Base-by-base conservation (phyloP, 257 asterid species). In the Ligustrum vulgare region DNA sequence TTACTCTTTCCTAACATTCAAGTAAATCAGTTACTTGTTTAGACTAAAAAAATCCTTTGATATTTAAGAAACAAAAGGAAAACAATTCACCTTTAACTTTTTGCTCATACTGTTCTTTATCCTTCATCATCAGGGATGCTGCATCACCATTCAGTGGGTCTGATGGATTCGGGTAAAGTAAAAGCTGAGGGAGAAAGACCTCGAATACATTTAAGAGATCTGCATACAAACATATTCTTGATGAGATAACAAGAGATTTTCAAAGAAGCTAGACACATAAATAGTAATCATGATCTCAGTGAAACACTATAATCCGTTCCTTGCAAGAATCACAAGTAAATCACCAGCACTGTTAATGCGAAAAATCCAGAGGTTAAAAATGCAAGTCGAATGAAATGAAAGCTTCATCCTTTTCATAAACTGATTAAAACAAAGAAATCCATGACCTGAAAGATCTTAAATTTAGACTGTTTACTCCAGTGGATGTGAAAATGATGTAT, bases 131-230 rank as follows among this genome's bases (percentile, higher is more conserved):
- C 39, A 94, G 87, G 60, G 97, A 88, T 0, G 98, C 98, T n/a
- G 97, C 98, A 76, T 94, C 97, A 7, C 98, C 94, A 34, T 94
- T 94, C 62, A 92, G 79, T 32, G 98, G 97, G 80, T 94, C 96
- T 4, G 97, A 86, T 49, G 98, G 92, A 79, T 94, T 92, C 0
- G 97, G 98, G 76, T 94, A 94, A 41, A 94, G 97, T 73, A 92
- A 77, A 75, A 92, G 98, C 80, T 94, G 98, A 6, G 97, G 98
- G 31, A 94, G 98, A 76, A 94, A 94, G 72, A 94, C 97, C 83
- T 94, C 97, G 37, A 94, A 94, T 72, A 92, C 94, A 73, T 94
- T 94, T 80, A 91, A 79, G 77, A 94, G 88, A 87, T 92, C 97
- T 92, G 97, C 89, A 82, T 25, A 82, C 22, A 65, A 72, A 33